Conservation (phyloP, 2,329 filamentous ascomycete species). For the Didymella keratinophila region DNA sequence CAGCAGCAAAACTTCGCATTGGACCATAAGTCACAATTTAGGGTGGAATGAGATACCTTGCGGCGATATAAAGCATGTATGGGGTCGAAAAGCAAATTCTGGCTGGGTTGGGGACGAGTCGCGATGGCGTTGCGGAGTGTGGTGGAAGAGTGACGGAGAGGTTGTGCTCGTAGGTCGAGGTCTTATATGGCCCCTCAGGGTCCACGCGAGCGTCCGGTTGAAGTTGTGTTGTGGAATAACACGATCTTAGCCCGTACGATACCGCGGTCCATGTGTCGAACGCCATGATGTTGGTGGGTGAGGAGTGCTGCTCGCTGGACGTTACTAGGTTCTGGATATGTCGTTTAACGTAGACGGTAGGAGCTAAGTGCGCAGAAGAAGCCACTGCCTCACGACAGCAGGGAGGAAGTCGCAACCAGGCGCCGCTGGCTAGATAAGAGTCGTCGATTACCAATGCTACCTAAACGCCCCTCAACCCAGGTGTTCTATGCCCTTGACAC, state of each 20-base stretch:
- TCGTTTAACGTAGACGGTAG: no score
- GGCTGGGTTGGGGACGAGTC: neutral
- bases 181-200: neutral
- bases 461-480: neutral
- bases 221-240: neutral
- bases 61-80: neutral
- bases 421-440: neutral
- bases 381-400: neutral
- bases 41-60: neutral
- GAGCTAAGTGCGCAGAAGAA: neutral
- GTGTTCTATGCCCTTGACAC: neutral
- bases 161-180: neutral
- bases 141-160: neutral
- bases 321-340: no score
- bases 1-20: no score
- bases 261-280: no score
- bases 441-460: constrained; percentile 2
- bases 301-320: no score
- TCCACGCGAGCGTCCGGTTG: neutral
- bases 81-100: neutral
- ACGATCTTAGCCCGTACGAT: no score
- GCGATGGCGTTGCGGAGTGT: neutral
- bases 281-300: no score
- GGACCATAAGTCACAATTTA: neutral
- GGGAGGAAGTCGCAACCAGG: neutral